phyloP scores from a whole-genome alignment of 2,329 filamentous ascomycete genomes.

The Aspergillus piperis region DNA sequence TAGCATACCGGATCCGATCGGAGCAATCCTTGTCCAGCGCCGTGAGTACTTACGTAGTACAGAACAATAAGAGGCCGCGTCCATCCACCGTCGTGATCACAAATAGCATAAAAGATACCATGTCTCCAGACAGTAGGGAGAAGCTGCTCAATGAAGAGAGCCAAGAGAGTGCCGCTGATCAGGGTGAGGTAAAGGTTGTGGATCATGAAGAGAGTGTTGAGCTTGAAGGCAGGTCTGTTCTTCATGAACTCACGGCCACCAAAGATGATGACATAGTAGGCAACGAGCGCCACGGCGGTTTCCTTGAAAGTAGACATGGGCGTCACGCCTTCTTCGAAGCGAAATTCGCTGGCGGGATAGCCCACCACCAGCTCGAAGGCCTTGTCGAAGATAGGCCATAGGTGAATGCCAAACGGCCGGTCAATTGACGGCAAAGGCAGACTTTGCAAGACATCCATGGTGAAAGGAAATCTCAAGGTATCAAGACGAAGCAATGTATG shows the following conservation, averaged over 20 bases:
- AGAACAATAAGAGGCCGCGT: slow-evolving; percentile 88
- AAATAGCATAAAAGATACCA: slow-evolving; percentile 89
- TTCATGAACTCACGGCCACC: slow-evolving; percentile 92
- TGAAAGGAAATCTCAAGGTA: slow-evolving; percentile 18
- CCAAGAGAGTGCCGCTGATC: slow-evolving; percentile 78
- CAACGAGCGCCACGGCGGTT: slow-evolving; percentile 74
- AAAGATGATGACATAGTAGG: slow-evolving; percentile 93
- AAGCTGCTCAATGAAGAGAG: slow-evolving; percentile 87
- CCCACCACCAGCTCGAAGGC: slow-evolving; percentile 74
- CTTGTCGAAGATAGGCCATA: slow-evolving; percentile 96
- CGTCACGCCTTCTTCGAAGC: slow-evolving; percentile 77
- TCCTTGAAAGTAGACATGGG: slow-evolving; percentile 88
- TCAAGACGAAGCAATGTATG: background rate
- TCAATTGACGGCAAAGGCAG: slow-evolving; percentile 77
- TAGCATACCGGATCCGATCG: slow-evolving; percentile 39
- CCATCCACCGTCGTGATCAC: slow-evolving; percentile 76
- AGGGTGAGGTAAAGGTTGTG: slow-evolving; percentile 94
- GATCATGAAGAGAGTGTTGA: slow-evolving; percentile 86
- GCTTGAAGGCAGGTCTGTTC: slow-evolving; percentile 78
- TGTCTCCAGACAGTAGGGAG: slow-evolving; percentile 76
- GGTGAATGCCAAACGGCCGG: slow-evolving; percentile 82
- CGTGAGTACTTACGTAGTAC: slow-evolving; percentile 77
- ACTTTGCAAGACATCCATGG: slow-evolving; percentile 54
- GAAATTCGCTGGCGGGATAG: slow-evolving; percentile 83
- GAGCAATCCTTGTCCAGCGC: slow-evolving; percentile 5